A percentile compares a stretch with the other conserved stretches of the same genome.
These are phyloP conservation scores for Penicillium sclerotigenum DNA, from an alignment of 2,329 filamentous ascomycete species.

Conservation along the genomic window DNA sequence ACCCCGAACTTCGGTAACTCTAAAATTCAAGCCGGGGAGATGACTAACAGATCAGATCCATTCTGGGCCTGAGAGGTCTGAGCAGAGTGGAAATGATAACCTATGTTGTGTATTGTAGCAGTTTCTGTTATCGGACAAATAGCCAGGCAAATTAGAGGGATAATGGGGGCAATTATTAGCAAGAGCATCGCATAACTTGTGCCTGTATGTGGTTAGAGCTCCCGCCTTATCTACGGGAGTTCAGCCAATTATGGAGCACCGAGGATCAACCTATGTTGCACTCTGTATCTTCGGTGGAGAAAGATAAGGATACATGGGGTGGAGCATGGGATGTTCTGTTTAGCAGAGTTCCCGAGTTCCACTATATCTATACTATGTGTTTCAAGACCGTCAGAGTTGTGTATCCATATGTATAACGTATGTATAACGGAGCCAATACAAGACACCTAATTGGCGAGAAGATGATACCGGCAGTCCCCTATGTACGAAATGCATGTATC, in stretches of 20 bases:
- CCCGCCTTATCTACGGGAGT: neutral
- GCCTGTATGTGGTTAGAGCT: neutral
- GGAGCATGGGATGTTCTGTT: neutral
- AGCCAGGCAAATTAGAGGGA: too few relatives aligned
- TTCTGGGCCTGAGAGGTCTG: too few relatives aligned
- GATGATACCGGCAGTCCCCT: neutral
- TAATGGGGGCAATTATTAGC: constrained; percentile 14
- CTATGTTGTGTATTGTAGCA: too few relatives aligned
- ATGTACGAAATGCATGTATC: neutral
- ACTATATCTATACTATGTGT: neutral
- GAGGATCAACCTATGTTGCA: neutral
- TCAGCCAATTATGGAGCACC: neutral
- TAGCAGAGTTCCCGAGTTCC: neutral
- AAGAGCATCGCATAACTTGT: constrained; percentile 17
- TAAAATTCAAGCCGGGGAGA: constrained; percentile 1
- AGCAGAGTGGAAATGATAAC: too few relatives aligned
- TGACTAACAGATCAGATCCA: too few relatives aligned
- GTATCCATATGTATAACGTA: neutral
- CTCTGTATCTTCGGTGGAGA: too few relatives aligned
- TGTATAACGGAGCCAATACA: neutral
- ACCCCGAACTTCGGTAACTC: constrained; percentile 3
- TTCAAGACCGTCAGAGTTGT: neutral
- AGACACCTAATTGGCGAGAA: neutral
- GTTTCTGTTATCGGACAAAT: neutral
- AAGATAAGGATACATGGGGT: constrained; percentile 1